These are phyloP conservation scores for Hapsidospora chrysogenum DNA, from an alignment of 495 filamentous ascomycete genomes.

Conservation along the genomic window DNA sequence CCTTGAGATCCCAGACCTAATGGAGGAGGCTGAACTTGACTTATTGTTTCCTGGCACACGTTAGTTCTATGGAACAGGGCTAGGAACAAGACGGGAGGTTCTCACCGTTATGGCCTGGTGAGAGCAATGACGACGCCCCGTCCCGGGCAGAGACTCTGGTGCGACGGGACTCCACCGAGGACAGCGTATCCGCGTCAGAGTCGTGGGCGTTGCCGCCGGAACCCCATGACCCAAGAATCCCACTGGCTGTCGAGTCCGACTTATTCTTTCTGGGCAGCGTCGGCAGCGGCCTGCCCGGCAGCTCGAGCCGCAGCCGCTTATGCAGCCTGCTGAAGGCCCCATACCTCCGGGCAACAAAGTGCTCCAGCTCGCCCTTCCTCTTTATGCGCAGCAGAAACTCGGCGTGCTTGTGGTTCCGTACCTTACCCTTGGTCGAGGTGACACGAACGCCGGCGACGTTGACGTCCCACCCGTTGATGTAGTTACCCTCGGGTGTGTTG, in stretches of 20 bases:
- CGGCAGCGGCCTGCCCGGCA: slow-evolving; percentile 82
- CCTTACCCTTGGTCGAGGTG: slow-evolving; percentile 64
- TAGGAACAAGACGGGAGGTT: not conserved
- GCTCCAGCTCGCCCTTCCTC: slow-evolving; percentile 47
- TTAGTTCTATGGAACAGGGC: too few relatives aligned
- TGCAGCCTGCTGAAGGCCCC: slow-evolving; percentile 73
- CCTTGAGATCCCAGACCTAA: not conserved
- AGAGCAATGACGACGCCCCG: not conserved
- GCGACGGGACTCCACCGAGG: slow-evolving; percentile 50
- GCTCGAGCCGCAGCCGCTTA: slow-evolving; percentile 61
- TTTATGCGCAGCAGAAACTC: slow-evolving; percentile 83
- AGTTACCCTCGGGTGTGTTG: slow-evolving; percentile 77
- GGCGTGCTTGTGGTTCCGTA: slow-evolving; percentile 83
- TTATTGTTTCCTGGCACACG: too few relatives aligned
- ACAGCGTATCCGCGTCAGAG: slow-evolving; percentile 59
- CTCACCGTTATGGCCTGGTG: not conserved
- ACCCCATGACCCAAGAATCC: slow-evolving; percentile 20
- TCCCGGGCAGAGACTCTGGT: slow-evolving; percentile 4
- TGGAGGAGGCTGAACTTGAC: too few relatives aligned
- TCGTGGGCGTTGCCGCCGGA: slow-evolving; percentile 36
- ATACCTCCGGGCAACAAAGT: slow-evolving; percentile 72
- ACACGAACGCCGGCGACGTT: slow-evolving; percentile 87
- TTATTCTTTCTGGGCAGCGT: slow-evolving; percentile 85
- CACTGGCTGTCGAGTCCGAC: slow-evolving; percentile 42
- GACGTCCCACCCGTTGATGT: slow-evolving; percentile 89